Evolutionary conservation across 164 flowering plant species (phyloP).

Genomic region (Berberis thunbergii): DNA sequence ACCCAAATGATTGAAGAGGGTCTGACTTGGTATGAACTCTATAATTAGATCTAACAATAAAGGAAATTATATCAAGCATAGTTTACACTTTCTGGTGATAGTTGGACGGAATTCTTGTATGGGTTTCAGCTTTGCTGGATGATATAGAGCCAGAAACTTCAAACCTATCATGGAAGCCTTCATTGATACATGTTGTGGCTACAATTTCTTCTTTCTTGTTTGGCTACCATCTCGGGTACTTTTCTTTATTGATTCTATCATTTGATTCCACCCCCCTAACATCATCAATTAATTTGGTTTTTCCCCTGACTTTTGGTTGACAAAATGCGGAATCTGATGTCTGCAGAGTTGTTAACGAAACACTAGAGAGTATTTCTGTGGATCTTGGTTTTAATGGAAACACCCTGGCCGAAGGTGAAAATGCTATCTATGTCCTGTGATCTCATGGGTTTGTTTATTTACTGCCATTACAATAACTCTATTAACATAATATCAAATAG

Average conservation of each 20-base stretch:
- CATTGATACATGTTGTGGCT: constrained; percentile 74
- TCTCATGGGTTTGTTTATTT: background rate
- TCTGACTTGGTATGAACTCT: too few species aligned
- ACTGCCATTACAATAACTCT: background rate
- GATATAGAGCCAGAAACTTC: constrained; percentile 26
- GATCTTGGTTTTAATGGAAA: constrained; percentile 87
- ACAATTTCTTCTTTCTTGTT: constrained; percentile 64
- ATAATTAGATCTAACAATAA: too few species aligned
- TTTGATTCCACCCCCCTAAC: background rate
- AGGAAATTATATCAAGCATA: too few species aligned
- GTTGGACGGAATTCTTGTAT: too few species aligned
- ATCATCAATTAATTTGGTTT: too few species aligned
- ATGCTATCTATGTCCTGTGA: background rate
- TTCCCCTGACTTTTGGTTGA: too few species aligned
- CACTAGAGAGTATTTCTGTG: constrained; percentile 73
- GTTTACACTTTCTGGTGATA: too few species aligned
- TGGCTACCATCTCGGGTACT: constrained; percentile 90
- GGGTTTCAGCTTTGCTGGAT: constrained; percentile 14
- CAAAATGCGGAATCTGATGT: background rate
- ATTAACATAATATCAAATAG: constrained; percentile 23
- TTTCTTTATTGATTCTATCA: background rate
- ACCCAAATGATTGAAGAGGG: too few species aligned
- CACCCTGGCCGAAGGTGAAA: constrained; percentile 76
- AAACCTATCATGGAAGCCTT: constrained; percentile 65
- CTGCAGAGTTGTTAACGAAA: constrained; percentile 87